These are phyloP conservation scores for Crithidia fasciculata DNA, from an alignment of 208 protist genomes.

Conservation along the genomic window DNA sequence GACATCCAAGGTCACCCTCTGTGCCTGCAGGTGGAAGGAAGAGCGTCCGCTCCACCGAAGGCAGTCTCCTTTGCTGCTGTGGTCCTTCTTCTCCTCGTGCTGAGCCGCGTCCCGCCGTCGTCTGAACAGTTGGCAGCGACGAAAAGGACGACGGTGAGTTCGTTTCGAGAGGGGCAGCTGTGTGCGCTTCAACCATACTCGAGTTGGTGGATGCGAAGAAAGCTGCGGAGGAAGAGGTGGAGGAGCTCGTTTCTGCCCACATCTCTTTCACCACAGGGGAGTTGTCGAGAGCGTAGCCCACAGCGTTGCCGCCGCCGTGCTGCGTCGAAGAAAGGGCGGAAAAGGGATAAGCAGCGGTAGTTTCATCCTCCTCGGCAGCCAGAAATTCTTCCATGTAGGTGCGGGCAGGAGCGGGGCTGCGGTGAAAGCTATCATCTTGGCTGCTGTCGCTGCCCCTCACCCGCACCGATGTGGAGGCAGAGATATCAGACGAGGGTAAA, in stretches of 20 bases:
- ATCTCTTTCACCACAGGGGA: slow-evolving; percentile 26
- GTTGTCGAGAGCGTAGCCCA: slow-evolving; percentile 21
- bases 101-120: too few species aligned
- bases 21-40: too few species aligned
- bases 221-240: not conserved
- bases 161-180: too few species aligned
- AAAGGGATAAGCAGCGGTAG: not conserved
- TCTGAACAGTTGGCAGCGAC: too few species aligned
- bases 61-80: too few species aligned
- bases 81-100: too few species aligned
- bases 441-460: too few species aligned
- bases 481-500: not conserved
- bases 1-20: too few species aligned
- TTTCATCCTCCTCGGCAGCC: slow-evolving; percentile 7
- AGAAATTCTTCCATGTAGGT: slow-evolving; percentile 33
- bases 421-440: not conserved
- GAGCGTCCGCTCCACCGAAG: too few species aligned
- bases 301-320: not conserved
- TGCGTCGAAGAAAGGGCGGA: not conserved
- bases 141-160: too few species aligned
- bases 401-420: slow-evolving; percentile 13
- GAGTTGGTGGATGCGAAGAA: not conserved
- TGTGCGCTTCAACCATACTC: too few species aligned
- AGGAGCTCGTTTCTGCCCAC: slow-evolving; percentile 36
- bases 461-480: too few species aligned